Percentiles rank a stretch among this genome's conserved stretches.
Evolutionary conservation across 2,329 filamentous ascomycete genomes (phyloP).

Genomic region (Talaromyces sp.): DNA sequence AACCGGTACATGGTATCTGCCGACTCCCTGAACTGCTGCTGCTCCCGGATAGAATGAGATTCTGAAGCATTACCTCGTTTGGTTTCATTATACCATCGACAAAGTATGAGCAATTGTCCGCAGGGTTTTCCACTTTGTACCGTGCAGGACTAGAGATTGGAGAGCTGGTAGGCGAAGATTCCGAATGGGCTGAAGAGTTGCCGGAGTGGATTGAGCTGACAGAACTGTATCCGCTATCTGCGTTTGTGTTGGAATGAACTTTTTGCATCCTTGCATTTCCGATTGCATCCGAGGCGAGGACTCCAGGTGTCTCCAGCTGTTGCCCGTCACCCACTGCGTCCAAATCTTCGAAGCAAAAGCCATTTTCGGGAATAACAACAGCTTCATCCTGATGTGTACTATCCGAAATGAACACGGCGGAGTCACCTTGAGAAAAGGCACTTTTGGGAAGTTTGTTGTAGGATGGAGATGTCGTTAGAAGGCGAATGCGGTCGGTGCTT

Average conservation of each 20-base stretch:
- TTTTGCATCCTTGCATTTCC: neutral
- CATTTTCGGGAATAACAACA: constrained; percentile 1
- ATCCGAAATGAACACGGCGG: neutral
- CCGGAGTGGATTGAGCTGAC: constrained; percentile 32
- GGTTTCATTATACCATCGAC: neutral
- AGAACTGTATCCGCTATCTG: constrained; percentile 41
- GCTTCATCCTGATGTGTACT: constrained; percentile 9
- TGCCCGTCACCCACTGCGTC: neutral
- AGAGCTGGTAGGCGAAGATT: constrained; percentile 9
- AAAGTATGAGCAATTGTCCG: neutral
- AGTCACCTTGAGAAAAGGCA: constrained; percentile 18
- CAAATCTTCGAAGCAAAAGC: neutral
- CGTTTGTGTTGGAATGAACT: constrained; percentile 23
- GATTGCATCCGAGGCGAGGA: neutral
- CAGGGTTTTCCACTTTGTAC: neutral
- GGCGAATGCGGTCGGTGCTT: constrained; percentile 32
- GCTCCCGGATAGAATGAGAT: neutral
- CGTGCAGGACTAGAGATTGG: neutral
- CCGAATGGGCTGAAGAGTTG: constrained; percentile 10
- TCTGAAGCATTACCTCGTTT: neutral
- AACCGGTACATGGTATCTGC: neutral
- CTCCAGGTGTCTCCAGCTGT: neutral
- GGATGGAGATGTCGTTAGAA: constrained; percentile 19
- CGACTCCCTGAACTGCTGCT: neutral
- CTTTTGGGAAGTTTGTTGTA: neutral